Percentiles rank a stretch among this genome's conserved stretches.
Conservation (phyloP, 441 rosid species). For the Pelargonium australe region DNA sequence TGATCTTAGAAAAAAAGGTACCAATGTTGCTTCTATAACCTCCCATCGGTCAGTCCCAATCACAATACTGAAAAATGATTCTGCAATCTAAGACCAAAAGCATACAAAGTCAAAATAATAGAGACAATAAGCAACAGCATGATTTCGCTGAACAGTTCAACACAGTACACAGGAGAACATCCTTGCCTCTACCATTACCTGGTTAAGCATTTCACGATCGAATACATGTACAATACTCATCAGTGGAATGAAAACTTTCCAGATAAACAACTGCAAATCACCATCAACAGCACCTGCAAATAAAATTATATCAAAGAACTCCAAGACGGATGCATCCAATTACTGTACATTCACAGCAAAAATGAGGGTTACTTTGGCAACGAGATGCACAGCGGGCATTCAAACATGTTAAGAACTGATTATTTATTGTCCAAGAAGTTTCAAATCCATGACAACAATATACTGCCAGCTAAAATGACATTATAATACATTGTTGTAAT, state of each 20-base stretch:
- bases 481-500: background rate
- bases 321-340: background rate
- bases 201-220: conserved; percentile 62
- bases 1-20: conserved; percentile 68
- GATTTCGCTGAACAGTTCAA: conserved; percentile 10
- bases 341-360: background rate
- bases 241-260: conserved; percentile 68
- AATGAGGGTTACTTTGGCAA: background rate
- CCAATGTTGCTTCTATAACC: conserved; percentile 51
- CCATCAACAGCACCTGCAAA: conserved; percentile 36
- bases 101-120: conserved; percentile 23
- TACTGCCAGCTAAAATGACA: background rate
- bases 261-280: conserved; percentile 47
- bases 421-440: background rate
- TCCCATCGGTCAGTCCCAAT: conserved; percentile 49
- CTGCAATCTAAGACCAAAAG: conserved; percentile 46
- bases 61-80: conserved; percentile 59
- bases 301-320: conserved; percentile 17
- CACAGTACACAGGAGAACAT: conserved; percentile 10
- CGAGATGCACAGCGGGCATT: background rate
- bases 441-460: background rate
- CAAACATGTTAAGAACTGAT: background rate
- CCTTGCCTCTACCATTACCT: conserved; percentile 27
- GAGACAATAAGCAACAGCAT: conserved; percentile 19
- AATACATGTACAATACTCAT: conserved; percentile 52